Evolutionary conservation across 345 rosid species (phyloP), one percentile per base, ranked within the genome.

Genomic region (Ceriops decandra): DNA sequence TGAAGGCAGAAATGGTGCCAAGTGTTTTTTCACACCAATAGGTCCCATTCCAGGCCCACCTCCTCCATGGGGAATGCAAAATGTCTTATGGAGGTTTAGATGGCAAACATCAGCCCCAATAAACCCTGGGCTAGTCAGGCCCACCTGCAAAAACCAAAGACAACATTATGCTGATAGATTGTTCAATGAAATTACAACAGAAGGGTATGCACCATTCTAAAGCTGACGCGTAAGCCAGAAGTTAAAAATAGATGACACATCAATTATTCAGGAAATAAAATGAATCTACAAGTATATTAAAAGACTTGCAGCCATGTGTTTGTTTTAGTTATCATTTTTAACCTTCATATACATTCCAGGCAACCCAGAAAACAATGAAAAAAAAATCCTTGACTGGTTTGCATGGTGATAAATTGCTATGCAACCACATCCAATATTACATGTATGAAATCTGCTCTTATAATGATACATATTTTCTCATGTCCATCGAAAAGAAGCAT

Each of bases 21-120:
- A 82, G 69, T 95, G 99, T 69, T 90, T 83, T 89, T 92, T 92
- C 76, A 95, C 99, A 63, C 99, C 98, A 68, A 95, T 90, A 68
- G 99, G 99, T 46, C 99, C 99, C 99, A 95, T 95, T 68, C 99
- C 99, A 66, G 98, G 98, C 72, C 99, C 98, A 57, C 99, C 99
- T 74, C 99, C 98, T 62, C 97, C 98, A 60, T 95, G 98, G 4
- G 98, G 98, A 77, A 95, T 95, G 85, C 99, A 95, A 81, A 92
- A 92, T 59, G 98, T 95, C 67, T 92, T 95, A 78, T 95, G 99
- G 81, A 95, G 99, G 77, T 95, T 95, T 72, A 95, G 95, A 83
- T 95, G 98, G 78, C 99, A 92, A 66, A 95, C 99, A 76, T 95
- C 99, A 21, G 99, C 99, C 72, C 99, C 99, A 71, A 95, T 92